A percentile compares a stretch with the other conserved stretches of the same genome.
These are phyloP conservation scores for Ogataea thermomethanolica DNA, from an alignment of 805 yeast species.

Conservation along the genomic window DNA sequence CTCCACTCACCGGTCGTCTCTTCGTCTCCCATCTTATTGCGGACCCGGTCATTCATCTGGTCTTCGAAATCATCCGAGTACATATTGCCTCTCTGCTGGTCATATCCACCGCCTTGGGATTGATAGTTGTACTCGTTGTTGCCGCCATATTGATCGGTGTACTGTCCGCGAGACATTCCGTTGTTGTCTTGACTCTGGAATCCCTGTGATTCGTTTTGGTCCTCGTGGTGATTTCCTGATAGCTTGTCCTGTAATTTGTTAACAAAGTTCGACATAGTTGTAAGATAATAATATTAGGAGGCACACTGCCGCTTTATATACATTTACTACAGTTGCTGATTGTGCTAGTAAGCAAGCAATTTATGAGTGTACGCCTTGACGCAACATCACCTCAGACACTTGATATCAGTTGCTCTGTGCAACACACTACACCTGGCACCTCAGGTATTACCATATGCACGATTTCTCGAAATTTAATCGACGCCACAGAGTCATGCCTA, in stretches of 20 bases:
- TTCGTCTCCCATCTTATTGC: constrained; percentile 15
- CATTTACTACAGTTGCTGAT: too few species aligned
- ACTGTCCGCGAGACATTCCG: not conserved
- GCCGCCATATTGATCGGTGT: constrained; percentile 7
- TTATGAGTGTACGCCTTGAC: too few species aligned
- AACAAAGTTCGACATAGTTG: constrained; percentile 10
- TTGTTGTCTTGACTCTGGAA: constrained; percentile 1
- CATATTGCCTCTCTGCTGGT: not conserved
- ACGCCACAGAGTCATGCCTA: constrained; percentile 2
- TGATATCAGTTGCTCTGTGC: not conserved
- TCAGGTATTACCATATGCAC: not conserved
- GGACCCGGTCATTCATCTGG: constrained; percentile 12
- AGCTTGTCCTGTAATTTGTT: constrained; percentile 12
- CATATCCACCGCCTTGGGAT: not conserved
- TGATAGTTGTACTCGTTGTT: not conserved
- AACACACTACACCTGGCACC: not conserved
- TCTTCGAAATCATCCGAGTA: constrained; percentile 9
- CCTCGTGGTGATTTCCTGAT: constrained; percentile 4
- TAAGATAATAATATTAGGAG: not conserved
- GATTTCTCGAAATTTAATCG: not conserved
- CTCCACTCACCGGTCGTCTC: constrained; percentile 5
- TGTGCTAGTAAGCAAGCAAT: too few species aligned
- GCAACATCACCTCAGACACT: not conserved
- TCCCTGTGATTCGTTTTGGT: constrained; percentile 5
- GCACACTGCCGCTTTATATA: constrained; percentile 1